Conservation (phyloP, 2,329 filamentous ascomycete species). For the Diplodia scrobiculata region DNA sequence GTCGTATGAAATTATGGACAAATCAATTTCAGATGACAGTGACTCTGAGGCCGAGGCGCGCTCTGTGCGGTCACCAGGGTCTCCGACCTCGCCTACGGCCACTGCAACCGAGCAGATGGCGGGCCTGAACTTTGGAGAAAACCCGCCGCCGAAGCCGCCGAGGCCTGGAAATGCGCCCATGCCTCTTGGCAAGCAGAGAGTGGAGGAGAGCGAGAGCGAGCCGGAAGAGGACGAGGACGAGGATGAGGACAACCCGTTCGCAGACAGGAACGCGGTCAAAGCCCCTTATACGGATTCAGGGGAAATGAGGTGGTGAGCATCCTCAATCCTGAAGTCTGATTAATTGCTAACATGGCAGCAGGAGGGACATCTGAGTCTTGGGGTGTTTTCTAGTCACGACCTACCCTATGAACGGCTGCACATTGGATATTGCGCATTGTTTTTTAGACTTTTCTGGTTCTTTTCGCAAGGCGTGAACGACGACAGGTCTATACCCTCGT, state of each 20-base stretch:
- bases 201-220: slow-evolving; percentile 60
- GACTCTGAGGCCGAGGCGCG: slow-evolving; percentile 61
- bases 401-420: slow-evolving; percentile 9
- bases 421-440: slow-evolving; percentile 6
- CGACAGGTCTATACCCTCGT: slow-evolving; percentile 7
- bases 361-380: slow-evolving; percentile 21
- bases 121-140: slow-evolving; percentile 47
- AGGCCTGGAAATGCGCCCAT: slow-evolving; percentile 48
- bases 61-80: slow-evolving; percentile 27
- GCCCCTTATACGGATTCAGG: slow-evolving; percentile 47
- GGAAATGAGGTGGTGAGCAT: slow-evolving; percentile 35
- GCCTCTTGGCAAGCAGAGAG: slow-evolving; percentile 42
- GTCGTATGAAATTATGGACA: slow-evolving; percentile 91
- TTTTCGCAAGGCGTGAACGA: slow-evolving; percentile 1
- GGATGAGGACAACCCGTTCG: slow-evolving; percentile 82
- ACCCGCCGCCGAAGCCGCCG: slow-evolving; percentile 54
- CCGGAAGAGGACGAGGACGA: slow-evolving; percentile 54
- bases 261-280: slow-evolving; percentile 73
- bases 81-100: slow-evolving; percentile 17
- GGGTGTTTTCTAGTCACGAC: slow-evolving; percentile 7
- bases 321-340: too few relatives aligned
- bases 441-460: neutral
- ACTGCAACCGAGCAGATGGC: slow-evolving; percentile 49
- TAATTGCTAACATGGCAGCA: neutral
- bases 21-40: slow-evolving; percentile 73